Evolutionary conservation across 257 asterid species (phyloP), one percentile per base, ranked within the genome.

Genomic region (Cruciata laevipes): DNA sequence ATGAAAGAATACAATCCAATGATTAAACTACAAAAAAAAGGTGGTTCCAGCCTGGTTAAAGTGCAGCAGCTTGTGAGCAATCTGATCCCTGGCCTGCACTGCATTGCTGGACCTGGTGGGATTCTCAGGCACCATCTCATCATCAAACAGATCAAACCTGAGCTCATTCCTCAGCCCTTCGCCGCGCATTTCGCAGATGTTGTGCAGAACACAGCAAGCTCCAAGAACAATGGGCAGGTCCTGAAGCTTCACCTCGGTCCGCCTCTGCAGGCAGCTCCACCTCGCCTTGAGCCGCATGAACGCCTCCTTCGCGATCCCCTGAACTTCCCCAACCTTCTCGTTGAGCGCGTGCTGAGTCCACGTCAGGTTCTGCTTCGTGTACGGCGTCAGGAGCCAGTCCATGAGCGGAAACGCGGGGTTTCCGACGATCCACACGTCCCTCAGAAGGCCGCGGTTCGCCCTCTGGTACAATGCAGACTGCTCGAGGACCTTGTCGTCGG

Each of bases 141-240:
- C 98, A 11, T 91, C 96, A 40, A 81, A 82, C 53, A 83, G 61
- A 59, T 87, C 89, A 40, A 86, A 81, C 76, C 85, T 76, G 76
- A 83, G 61, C 17, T 89, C 95, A 14, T 74, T 60, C 38, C 70
- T 68, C 70, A 91, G 12, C 42, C 74, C 89, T 33, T 92, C 97
- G 3, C 75, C 71, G 24, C 79, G 77, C 73, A 80, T 83, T 81
- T 89, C 98, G 69, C 98, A 92, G 13, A 92, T 75, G 20, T 92
- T 92, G 52, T 92, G 95, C 81, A 92, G 60, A 4, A 87, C 95
- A 67, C 96, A 92, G 56, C 97, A 89, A 1, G 98, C 98, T 2
- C 89, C 94, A 8, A 92, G 85, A 1, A 92, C 87, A 30, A 86
- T 79, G 3, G 97, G 98, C 82, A 92, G 64, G 64, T 92, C 96